A percentile compares a stretch with the other conserved stretches of the same genome.
Evolutionary conservation across 2,329 filamentous ascomycete genomes (phyloP).

Genomic region (Xylaria sp.): DNA sequence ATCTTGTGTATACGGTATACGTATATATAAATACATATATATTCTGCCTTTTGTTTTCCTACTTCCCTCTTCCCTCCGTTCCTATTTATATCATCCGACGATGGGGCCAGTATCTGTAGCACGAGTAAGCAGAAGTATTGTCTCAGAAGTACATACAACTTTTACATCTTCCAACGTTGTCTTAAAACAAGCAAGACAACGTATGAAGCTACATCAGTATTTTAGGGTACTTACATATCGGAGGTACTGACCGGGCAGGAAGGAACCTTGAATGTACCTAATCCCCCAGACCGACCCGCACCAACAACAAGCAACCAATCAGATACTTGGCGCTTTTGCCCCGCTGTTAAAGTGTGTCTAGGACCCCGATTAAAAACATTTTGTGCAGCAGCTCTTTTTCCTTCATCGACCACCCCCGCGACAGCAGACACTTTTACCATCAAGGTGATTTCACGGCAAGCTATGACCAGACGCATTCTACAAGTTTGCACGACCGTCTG

Average conservation of each 20-base stretch:
- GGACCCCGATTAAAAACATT: constrained; percentile 35
- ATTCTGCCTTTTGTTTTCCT: background rate
- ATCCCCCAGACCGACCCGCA: background rate
- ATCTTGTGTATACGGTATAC: background rate
- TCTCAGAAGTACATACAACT: background rate
- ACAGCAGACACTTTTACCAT: constrained; percentile 1
- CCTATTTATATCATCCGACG: background rate
- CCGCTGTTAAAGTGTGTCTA: constrained; percentile 24
- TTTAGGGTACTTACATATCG: no score
- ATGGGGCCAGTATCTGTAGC: background rate
- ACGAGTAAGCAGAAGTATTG: background rate
- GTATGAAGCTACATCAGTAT: no score
- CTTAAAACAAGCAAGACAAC: no score
- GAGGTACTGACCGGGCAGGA: no score
- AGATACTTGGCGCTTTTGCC: constrained; percentile 18
- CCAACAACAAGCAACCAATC: constrained; percentile 11
- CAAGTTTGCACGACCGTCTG: constrained; percentile 33
- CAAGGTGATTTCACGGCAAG: constrained; percentile 10
- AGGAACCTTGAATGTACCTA: background rate
- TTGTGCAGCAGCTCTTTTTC: constrained; percentile 29
- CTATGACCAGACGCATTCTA: constrained; percentile 40
- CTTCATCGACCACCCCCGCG: constrained; percentile 14
- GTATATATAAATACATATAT: no score
- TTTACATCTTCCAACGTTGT: background rate
- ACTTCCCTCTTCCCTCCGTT: background rate